phyloP scores from a whole-genome alignment of 2,329 filamentous ascomycete species.

The Aspergillus fructus region DNA sequence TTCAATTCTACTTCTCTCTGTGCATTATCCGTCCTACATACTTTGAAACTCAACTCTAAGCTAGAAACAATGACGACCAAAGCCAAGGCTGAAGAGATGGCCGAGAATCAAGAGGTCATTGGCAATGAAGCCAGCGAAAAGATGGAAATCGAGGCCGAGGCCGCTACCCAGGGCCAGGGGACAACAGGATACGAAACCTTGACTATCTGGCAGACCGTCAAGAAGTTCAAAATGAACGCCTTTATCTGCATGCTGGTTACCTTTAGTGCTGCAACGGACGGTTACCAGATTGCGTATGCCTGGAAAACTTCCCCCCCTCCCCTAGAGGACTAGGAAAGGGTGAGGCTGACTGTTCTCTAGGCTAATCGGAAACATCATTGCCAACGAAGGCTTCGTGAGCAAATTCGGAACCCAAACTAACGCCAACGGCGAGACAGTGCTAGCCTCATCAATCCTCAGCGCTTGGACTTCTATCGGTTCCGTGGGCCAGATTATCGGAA shows the following conservation, averaged over 20 bases:
- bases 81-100: no score
- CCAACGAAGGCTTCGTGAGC: conserved; percentile 12
- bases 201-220: conserved; percentile 4
- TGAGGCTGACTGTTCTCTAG: background rate
- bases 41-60: no score
- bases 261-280: conserved; percentile 13
- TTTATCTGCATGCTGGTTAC: conserved; percentile 9
- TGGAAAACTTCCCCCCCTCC: background rate
- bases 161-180: no score
- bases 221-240: conserved; percentile 3
- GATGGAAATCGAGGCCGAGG: no score
- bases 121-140: no score
- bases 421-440: conserved; percentile 1
- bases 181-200: conserved; percentile 11
- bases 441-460: conserved; percentile 13
- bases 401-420: conserved; percentile 7
- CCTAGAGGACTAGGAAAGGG: no score
- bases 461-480: conserved; percentile 14
- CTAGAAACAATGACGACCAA: no score
- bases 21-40: no score
- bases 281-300: conserved; percentile 13
- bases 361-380: conserved; percentile 14
- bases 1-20: no score
- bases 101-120: no score
- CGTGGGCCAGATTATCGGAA: conserved; percentile 13